phyloP scores from a whole-genome alignment of 495 filamentous ascomycete species.

The Penicillium riverlandense region DNA sequence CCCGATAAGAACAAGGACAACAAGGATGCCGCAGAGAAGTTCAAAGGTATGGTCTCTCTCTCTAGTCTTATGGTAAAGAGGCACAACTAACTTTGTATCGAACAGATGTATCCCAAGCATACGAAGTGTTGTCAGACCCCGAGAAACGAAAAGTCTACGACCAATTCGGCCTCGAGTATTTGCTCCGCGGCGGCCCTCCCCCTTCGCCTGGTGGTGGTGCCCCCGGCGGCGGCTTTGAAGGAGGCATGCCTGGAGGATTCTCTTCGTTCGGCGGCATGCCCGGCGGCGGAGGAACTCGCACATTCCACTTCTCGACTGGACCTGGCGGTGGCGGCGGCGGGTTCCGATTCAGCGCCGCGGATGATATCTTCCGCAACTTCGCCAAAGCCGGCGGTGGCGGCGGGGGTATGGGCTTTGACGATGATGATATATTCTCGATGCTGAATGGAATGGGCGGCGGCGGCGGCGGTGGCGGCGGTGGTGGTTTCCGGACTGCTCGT shows the following conservation, averaged over 20 bases:
- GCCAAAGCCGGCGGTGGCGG: constrained; percentile 45
- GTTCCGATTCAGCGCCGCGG: constrained; percentile 75
- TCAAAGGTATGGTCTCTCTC: constrained; percentile 51
- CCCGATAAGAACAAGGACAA: constrained; percentile 98
- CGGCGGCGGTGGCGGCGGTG: constrained; percentile 13
- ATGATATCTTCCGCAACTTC: constrained; percentile 80
- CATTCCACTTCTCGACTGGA: constrained; percentile 70
- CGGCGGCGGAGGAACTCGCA: constrained; percentile 49
- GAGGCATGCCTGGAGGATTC: constrained; percentile 51
- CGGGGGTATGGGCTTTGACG: constrained; percentile 43
- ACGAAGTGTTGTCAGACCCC: constrained; percentile 94
- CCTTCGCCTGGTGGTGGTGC: constrained; percentile 49
- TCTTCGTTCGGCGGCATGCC: constrained; percentile 46
- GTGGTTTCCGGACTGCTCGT: constrained; percentile 1
- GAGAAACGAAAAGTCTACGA: constrained; percentile 97
- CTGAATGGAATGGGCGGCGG: constrained; percentile 36
- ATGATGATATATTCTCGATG: constrained; percentile 48
- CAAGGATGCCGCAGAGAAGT: constrained; percentile 74
- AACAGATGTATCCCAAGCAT: constrained; percentile 83
- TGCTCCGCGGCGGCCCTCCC: constrained; percentile 74
- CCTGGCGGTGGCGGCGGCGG: constrained; percentile 44
- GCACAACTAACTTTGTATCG: constrained; percentile 7
- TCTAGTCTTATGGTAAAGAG: not conserved
- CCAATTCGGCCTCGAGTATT: constrained; percentile 87
- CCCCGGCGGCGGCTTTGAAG: constrained; percentile 41